Percentiles rank a stretch among this genome's conserved stretches.
phyloP scores from a whole-genome alignment of 495 filamentous ascomycete species.

The Penicillium cataractarum region DNA sequence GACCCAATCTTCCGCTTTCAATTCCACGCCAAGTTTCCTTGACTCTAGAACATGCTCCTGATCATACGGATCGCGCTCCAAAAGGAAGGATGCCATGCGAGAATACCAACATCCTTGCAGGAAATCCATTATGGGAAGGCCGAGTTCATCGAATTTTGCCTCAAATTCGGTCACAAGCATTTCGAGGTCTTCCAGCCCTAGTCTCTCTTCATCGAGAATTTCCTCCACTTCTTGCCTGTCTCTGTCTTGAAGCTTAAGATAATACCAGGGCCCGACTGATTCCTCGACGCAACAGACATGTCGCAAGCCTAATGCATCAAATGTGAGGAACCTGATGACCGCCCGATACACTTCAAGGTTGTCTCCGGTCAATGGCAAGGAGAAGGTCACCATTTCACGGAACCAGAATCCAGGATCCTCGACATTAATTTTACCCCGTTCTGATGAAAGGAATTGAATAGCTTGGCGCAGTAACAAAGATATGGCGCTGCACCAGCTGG shows the following conservation, averaged over 20 bases:
- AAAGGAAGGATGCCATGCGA: neutral
- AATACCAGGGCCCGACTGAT: neutral
- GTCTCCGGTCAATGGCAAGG: neutral
- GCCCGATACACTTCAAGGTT: neutral
- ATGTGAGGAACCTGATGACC: neutral
- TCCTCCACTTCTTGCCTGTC: slow-evolving; percentile 2
- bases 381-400: neutral
- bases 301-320: neutral
- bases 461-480: neutral
- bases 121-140: slow-evolving; percentile 2
- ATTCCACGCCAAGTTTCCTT: neutral
- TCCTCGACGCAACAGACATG: neutral
- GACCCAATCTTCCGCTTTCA: neutral
- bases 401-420: neutral
- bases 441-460: neutral
- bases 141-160: neutral
- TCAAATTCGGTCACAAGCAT: neutral
- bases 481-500: slow-evolving; percentile 1
- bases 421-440: too few species aligned
- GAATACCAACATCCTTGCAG: slow-evolving; percentile 11
- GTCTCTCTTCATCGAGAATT: slow-evolving; percentile 11
- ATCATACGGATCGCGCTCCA: neutral
- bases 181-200: slow-evolving; percentile 1
- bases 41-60: neutral
- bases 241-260: neutral